Percentiles rank a stretch among this genome's conserved stretches.
Evolutionary conservation across 768 basidiomycete species (phyloP).

Genomic region (Pleurotus eryngii): DNA sequence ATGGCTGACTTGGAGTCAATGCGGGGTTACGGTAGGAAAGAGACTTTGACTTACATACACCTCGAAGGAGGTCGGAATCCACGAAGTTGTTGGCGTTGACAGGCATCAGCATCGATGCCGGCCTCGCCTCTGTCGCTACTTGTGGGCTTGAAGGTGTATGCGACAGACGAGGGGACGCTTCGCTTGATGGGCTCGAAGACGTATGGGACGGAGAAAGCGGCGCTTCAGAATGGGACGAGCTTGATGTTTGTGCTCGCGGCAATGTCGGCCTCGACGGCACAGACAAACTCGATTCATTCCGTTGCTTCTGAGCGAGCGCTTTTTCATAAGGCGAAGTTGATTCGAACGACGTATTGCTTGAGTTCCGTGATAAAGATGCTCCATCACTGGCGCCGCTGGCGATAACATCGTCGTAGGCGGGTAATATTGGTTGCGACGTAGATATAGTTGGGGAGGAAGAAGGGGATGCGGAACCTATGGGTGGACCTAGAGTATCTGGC

Average conservation of each 20-base stretch:
- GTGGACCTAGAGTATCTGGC: background rate
- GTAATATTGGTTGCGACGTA: background rate
- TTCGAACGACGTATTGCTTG: background rate
- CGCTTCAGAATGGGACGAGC: background rate
- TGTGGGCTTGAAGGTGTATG: background rate
- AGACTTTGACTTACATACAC: slow-evolving; percentile 54
- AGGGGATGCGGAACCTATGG: background rate
- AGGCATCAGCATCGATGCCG: background rate
- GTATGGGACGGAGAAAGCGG: background rate
- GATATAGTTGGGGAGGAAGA: background rate
- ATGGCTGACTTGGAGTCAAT: slow-evolving; percentile 45
- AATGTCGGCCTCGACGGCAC: background rate
- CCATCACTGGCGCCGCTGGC: background rate
- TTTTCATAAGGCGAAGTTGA: background rate
- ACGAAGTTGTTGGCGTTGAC: slow-evolving; percentile 50
- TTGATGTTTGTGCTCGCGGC: background rate
- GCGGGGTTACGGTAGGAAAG: background rate
- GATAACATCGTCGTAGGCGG: slow-evolving; percentile 1
- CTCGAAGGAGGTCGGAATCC: slow-evolving; percentile 52
- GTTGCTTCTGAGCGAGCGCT: background rate
- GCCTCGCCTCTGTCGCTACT: background rate
- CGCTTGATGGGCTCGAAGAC: background rate
- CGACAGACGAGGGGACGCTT: background rate
- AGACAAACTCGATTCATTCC: background rate
- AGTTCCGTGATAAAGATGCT: background rate